Base-by-base conservation (phyloP, 306 rosid species). In the Carpinus fangiana region DNA sequence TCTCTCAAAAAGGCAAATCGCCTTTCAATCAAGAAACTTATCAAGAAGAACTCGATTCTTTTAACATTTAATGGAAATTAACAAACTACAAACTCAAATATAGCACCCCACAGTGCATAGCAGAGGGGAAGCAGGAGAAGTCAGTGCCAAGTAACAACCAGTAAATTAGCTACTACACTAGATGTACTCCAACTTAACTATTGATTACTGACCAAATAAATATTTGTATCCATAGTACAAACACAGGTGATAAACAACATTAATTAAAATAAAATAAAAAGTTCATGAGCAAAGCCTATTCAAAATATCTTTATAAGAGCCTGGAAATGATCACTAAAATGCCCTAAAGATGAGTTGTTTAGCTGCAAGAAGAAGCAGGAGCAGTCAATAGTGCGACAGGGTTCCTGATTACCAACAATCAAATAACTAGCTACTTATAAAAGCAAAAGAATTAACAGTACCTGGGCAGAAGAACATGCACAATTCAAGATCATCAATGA, bases 391-490 rank as follows among this genome's bases (percentile, higher is more conserved):
- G 60, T 36, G 34, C 10, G 14, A 14, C 62, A 12, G 69, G 34
- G n/a, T 18, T 62, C 48, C 71, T 11, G 5, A 8, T 17, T 36
- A 8, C 50, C 8, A 41, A 66, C 26, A 66, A 3, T 3, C 14
- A 10, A 21, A 46, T 41, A 5, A 18, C 3, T 38, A 8, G 28
- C 8, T 66, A 57, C 51, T 55, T 48, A 67, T 14, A 61, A 21
- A 78, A 70, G 74, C 23, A 75, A 73, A 77, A 76, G 14, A 41
- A 61, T 21, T 56, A 54, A 41, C 76, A 70, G 66, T 50, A 72
- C 59, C n/a, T 73, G 13, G 18, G 54, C 77, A 90, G 36, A 76
- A 75, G 50, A 68, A 76, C 0, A 13, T 34, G 70, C 38, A 73
- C 72, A 75, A 77, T 56, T 70, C 12, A 46, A 69, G 54, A 62